Conservation (phyloP, 1,284 basidiomycete species). For the Uromyces viciae-fabae region DNA sequence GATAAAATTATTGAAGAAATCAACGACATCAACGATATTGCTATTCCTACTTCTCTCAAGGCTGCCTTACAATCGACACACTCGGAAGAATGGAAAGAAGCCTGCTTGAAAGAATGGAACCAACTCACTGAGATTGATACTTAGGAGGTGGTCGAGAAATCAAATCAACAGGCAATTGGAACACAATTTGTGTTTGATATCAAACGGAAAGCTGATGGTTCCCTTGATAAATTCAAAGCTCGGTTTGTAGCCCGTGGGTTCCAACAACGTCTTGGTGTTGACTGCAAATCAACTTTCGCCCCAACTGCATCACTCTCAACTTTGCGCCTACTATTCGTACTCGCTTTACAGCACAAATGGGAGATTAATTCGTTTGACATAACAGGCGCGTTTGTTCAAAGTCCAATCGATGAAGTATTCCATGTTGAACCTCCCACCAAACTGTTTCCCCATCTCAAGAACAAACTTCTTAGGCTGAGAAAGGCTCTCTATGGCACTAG, state of each 20-base stretch:
- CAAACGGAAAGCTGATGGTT: neutral
- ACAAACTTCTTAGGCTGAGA: neutral
- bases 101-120: neutral
- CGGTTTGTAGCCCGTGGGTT: neutral
- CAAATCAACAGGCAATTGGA: neutral
- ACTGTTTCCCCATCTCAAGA: neutral
- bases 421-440: neutral
- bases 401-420: neutral
- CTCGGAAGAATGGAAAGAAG: neutral
- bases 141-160: neutral
- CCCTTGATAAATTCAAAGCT: neutral
- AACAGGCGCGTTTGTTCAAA: neutral
- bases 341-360: neutral
- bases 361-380: neutral
- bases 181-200: neutral
- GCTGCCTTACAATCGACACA: neutral
- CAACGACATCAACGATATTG: neutral
- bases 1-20: neutral
- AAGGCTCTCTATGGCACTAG: neutral
- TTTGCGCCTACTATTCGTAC: neutral
- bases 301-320: neutral
- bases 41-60: neutral
- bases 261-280: neutral
- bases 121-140: neutral
- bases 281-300: neutral